Evolutionary conservation across 2,329 filamentous ascomycete genomes (phyloP), one percentile per base, ranked within the genome.

Genomic region (Xylariales sp.): DNA sequence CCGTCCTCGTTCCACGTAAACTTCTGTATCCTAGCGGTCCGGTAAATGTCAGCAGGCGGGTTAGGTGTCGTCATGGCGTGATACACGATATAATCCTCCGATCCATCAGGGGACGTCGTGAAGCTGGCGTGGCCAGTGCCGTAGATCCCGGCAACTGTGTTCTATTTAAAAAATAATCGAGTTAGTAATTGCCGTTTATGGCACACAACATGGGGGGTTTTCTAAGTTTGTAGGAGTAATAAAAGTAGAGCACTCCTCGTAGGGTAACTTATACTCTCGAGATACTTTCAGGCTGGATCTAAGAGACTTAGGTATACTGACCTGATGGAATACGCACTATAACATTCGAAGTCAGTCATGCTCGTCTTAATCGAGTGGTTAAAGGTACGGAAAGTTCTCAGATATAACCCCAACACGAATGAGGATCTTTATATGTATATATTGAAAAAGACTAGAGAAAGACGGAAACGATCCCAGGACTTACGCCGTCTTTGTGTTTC

Each of bases 61-160:
- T 79, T 74, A 3, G 77, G 49, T 12, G 78, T 80, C 7, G 78
- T 80, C 70, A 77, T 72, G 0, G 78, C 79, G 53, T 80, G 78
- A 61, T 79, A 80, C 7, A 80, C 78, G 8, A 80, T 64, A 41
- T 79, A 80, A 50, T 77, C 53, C 62, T 80, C 77, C 16, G 66
- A 68, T 12, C 76, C 76, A 62, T 80, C 78, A 4, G 78, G 78
- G 7, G 77, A 79, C 14, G 75, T 77, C 23, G 73, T 76, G 68
- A 77, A 80, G 65, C 76, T 79, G 3, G 79, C 78, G 56, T 80
- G 78, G 0, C 79, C 79, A 1, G 79, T 76, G 16, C 73, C 78
- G 45, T 79, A 80, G n/a, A 80, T 59, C 6, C 75, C 75, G 1
- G 73, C 68, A 6, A 62, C 68, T 1, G 77, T 74, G 71, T 80